Evolutionary conservation across 164 flowering plant species (phyloP).

Genomic region (Saururus chinensis): DNA sequence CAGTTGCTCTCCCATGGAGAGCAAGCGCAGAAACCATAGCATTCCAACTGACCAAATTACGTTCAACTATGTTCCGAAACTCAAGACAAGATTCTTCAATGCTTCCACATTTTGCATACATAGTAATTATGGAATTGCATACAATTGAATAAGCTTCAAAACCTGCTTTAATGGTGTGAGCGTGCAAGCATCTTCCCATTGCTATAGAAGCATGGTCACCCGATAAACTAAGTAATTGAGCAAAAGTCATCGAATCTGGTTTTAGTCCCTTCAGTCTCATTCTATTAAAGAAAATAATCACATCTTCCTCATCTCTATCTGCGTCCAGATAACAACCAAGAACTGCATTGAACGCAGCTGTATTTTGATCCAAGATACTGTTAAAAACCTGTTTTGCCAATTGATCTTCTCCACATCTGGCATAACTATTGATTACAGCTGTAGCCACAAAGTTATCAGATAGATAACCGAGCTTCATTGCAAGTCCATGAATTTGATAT

Average conservation of each 20-base stretch:
- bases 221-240: conserved; percentile 21
- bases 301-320: conserved; percentile 14
- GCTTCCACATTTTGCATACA: conserved; percentile 31
- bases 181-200: conserved; percentile 22
- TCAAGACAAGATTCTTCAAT: conserved; percentile 16
- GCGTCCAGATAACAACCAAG: conserved; percentile 14
- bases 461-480: conserved; percentile 14
- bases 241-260: conserved; percentile 21
- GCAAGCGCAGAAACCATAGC: conserved; percentile 23
- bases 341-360: conserved; percentile 22
- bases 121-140: conserved; percentile 16
- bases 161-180: conserved; percentile 19
- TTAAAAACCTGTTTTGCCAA: conserved; percentile 17
- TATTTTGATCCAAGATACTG: conserved; percentile 10
- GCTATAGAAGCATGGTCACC: conserved; percentile 21
- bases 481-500: conserved; percentile 23
- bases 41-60: conserved; percentile 21
- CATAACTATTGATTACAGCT: conserved; percentile 24
- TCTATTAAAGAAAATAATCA: conserved; percentile 15
- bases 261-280: conserved; percentile 16
- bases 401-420: conserved; percentile 14
- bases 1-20: conserved; percentile 22
- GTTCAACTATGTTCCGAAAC: conserved; percentile 13
- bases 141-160: conserved; percentile 11
- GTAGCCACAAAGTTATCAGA: conserved; percentile 19